These are phyloP conservation scores for Pholiota molesta DNA, from an alignment of 768 basidiomycete species.

Conservation along the genomic window DNA sequence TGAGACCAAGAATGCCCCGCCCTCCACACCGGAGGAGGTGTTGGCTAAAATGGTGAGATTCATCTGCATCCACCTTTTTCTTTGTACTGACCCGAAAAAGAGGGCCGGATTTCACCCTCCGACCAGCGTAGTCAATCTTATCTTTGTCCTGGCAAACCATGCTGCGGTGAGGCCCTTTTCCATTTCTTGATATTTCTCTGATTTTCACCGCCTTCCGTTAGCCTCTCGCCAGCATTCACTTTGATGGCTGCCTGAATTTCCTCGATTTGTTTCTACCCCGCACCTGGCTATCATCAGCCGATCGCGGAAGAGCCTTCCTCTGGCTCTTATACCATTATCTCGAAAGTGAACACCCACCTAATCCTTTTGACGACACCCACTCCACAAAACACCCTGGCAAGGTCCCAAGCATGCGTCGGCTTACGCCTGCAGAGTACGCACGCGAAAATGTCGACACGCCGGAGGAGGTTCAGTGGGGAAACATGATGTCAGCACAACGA, in stretches of 20 bases:
- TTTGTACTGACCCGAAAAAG: conserved; percentile 35
- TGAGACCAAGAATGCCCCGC: conserved; percentile 66
- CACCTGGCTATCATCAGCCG: conserved; percentile 66
- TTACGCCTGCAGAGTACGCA: conserved; percentile 56
- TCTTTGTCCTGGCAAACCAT: conserved; percentile 83
- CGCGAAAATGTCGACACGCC: conserved; percentile 78
- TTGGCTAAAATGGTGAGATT: conserved; percentile 62
- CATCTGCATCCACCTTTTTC: conserved; percentile 8
- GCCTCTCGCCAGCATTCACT: conserved; percentile 70
- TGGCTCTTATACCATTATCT: conserved; percentile 86
- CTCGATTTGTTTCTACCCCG: conserved; percentile 82
- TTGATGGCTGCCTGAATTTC: conserved; percentile 75
- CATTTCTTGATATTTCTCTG: neutral
- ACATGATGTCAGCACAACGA: conserved; percentile 70
- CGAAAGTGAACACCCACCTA: conserved; percentile 62
- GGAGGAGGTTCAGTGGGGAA: conserved; percentile 81
- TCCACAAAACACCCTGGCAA: conserved; percentile 58
- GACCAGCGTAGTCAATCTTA: conserved; percentile 84
- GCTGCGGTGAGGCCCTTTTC: conserved; percentile 57
- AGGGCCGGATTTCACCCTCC: conserved; percentile 67
- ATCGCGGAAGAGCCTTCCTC: conserved; percentile 79
- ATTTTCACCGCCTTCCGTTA: conserved; percentile 26
- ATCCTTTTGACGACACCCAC: conserved; percentile 77
- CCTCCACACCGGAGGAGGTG: conserved; percentile 77
- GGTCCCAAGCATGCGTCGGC: conserved; percentile 60